A percentile compares a stretch with the other conserved stretches of the same genome.
Conservation (phyloP, 2,329 filamentous ascomycete genomes). For the Cladosporium cucumerinum region DNA sequence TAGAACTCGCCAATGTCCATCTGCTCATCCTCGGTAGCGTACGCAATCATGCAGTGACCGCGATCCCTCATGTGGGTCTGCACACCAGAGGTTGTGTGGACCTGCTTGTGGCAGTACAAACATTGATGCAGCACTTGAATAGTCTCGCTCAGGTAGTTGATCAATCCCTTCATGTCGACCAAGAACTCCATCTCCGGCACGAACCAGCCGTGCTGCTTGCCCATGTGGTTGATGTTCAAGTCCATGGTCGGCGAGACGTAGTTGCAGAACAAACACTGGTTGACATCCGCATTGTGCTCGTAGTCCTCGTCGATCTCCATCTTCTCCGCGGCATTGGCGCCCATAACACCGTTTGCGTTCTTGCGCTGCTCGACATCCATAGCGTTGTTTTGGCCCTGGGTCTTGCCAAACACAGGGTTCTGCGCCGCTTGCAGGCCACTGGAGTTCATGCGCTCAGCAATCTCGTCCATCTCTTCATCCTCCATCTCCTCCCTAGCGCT, state of each 20-base stretch:
- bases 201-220: conserved; percentile 90
- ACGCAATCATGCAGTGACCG: conserved; percentile 95
- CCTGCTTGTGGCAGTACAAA: conserved; percentile 79
- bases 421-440: conserved; percentile 42
- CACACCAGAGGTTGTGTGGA: conserved; percentile 72
- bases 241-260: conserved; percentile 70
- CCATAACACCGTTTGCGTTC: conserved; percentile 21
- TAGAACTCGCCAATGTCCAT: conserved; percentile 95
- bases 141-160: conserved; percentile 74
- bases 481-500: conserved; percentile 53
- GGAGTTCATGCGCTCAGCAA: conserved; percentile 74
- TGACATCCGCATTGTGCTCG: conserved; percentile 40
- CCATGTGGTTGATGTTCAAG: conserved; percentile 86
- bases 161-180: conserved; percentile 74
- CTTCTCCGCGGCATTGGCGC: conserved; percentile 39
- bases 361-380: conserved; percentile 15
- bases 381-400: conserved; percentile 17
- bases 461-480: conserved; percentile 71
- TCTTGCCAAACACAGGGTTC: conserved; percentile 36
- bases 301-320: conserved; percentile 35
- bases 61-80: conserved; percentile 98
- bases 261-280: conserved; percentile 86
- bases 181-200: conserved; percentile 86
- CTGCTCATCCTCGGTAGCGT: conserved; percentile 82
- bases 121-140: conserved; percentile 80